Conservation (phyloP, 2,329 filamentous ascomycete genomes). For the Cyphellophora europaea region DNA sequence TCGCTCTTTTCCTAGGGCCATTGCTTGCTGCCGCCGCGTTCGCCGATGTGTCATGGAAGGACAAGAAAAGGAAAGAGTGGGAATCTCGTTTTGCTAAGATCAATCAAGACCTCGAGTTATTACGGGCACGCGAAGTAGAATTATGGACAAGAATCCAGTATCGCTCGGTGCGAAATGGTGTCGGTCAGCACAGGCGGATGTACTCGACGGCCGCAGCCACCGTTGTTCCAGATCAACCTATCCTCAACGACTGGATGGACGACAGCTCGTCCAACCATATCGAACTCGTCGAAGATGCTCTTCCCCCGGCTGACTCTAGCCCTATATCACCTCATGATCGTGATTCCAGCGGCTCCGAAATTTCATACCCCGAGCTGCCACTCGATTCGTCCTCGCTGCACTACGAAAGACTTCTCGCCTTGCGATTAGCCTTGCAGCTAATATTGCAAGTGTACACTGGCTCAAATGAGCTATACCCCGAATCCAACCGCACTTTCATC, state of each 20-base stretch:
- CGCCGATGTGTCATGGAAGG: constrained; percentile 16
- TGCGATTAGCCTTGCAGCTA: constrained; percentile 3
- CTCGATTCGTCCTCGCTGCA: background rate
- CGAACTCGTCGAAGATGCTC: background rate
- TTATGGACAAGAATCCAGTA: constrained; percentile 10
- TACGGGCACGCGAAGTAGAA: constrained; percentile 12
- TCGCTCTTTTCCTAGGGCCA: constrained; percentile 14
- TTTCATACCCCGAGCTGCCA: background rate
- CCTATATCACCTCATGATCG: background rate
- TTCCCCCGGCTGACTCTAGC: background rate
- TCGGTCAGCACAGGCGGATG: constrained; percentile 9
- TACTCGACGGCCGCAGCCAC: constrained; percentile 8
- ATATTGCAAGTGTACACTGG: constrained; percentile 4
- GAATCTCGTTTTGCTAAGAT: constrained; percentile 13
- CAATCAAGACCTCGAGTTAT: constrained; percentile 11
- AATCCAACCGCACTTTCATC: background rate
- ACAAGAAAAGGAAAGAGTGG: constrained; percentile 17
- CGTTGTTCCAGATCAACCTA: background rate
- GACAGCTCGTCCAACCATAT: too few species aligned
- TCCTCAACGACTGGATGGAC: background rate
- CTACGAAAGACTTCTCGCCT: constrained; percentile 1
- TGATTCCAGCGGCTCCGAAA: background rate
- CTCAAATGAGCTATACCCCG: background rate
- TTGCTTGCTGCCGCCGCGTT: constrained; percentile 16
- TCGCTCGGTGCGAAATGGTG: constrained; percentile 6